Conservation (phyloP, 306 rosid species). For the Crotalaria pallida region DNA sequence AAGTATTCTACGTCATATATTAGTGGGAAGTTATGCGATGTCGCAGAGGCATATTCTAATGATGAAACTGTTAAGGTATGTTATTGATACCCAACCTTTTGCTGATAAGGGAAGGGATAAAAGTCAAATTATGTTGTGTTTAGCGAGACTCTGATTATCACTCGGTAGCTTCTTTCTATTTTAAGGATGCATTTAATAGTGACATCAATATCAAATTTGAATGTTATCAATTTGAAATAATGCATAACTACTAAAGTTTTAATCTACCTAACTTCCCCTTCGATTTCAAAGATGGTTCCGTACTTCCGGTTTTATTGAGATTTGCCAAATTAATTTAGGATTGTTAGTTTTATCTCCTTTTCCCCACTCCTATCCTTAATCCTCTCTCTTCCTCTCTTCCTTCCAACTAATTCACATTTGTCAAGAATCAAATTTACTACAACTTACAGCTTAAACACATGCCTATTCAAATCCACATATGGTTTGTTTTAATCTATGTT, state of each 20-base stretch:
- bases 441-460: not conserved
- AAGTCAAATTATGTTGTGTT: not conserved
- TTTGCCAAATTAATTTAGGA: not conserved
- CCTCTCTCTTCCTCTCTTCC: not conserved
- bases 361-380: not conserved
- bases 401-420: not conserved
- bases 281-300: not conserved
- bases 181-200: not conserved
- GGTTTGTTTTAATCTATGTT: too few species aligned
- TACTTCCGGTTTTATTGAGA: not conserved
- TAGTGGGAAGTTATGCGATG: constrained; percentile 82
- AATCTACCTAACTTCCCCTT: not conserved
- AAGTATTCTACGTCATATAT: constrained; percentile 73
- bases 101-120: not conserved
- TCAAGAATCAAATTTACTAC: not conserved
- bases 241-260: not conserved
- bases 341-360: not conserved
- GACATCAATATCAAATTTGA: not conserved
- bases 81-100: not conserved
- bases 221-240: not conserved
- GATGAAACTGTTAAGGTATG: constrained; percentile 87
- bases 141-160: not conserved
- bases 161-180: not conserved
- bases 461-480: not conserved
- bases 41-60: constrained; percentile 90